Conservation (phyloP, 352 stramenopile species). For the Globisporangium alternatum region DNA sequence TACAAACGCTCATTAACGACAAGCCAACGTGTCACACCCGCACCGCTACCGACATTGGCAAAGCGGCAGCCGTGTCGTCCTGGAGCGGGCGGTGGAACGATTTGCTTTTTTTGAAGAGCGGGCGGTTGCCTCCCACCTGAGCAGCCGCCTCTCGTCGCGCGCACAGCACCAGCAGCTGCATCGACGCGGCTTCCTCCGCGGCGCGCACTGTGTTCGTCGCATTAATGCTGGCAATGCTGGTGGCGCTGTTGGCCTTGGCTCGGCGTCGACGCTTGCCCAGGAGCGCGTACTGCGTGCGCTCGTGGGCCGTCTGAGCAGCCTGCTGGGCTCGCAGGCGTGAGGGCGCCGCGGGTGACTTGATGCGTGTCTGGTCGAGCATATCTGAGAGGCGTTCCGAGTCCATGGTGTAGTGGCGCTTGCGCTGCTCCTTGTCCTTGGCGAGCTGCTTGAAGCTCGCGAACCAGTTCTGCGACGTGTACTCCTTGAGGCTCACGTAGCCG, state of each 20-base stretch:
- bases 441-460: slow-evolving; percentile 58
- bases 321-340: neutral
- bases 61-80: neutral
- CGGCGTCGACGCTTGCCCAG: slow-evolving; percentile 16
- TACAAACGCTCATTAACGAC: neutral
- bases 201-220: neutral
- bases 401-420: slow-evolving; percentile 26
- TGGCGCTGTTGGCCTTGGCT: neutral
- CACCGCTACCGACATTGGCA: neutral
- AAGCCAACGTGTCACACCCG: neutral
- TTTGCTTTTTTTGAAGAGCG: slow-evolving; percentile 33
- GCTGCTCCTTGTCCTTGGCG: slow-evolving; percentile 34
- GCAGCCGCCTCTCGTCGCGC: slow-evolving; percentile 17
- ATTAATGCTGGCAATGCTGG: neutral
- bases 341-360: neutral
- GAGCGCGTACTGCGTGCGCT: slow-evolving; percentile 4
- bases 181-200: neutral
- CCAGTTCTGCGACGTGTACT: slow-evolving; percentile 68
- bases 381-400: slow-evolving; percentile 17
- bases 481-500: slow-evolving; percentile 73
- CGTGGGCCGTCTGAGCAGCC: neutral
- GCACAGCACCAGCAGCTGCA: neutral
- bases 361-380: slow-evolving; percentile 8
- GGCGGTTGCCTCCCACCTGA: slow-evolving; percentile 47
- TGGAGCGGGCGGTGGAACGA: slow-evolving; percentile 11